phyloP scores from a whole-genome alignment of 805 yeast genomes.

The Cyberlindnera xishuangbannaensis region DNA sequence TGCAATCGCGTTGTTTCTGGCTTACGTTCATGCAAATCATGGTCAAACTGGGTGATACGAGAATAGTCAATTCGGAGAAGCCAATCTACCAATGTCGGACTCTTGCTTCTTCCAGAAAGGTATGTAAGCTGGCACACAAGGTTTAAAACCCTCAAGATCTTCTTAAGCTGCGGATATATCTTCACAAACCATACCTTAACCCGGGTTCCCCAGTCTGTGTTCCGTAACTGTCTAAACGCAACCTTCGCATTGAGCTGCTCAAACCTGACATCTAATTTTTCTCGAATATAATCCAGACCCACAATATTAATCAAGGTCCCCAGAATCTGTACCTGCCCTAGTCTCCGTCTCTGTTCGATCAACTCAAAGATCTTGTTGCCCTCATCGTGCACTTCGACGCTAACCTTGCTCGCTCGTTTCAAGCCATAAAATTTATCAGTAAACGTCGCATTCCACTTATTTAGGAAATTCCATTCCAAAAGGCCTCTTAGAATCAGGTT shows the following conservation, averaged over 20 bases:
- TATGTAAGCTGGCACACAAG: slow-evolving; percentile 57
- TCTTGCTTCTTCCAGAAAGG: slow-evolving; percentile 58
- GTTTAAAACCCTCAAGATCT: slow-evolving; percentile 41
- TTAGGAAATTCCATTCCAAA: slow-evolving; percentile 67
- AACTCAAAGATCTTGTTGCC: slow-evolving; percentile 25
- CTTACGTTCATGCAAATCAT: slow-evolving; percentile 19
- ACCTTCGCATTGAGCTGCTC: slow-evolving; percentile 58
- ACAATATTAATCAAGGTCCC: slow-evolving; percentile 55
- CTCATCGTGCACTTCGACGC: slow-evolving; percentile 28
- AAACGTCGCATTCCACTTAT: slow-evolving; percentile 75
- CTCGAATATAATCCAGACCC: slow-evolving; percentile 61
- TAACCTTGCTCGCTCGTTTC: slow-evolving; percentile 43
- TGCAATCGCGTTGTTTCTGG: background rate
- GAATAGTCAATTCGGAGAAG: slow-evolving; percentile 61
- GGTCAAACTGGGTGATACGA: slow-evolving; percentile 26
- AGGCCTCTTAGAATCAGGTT: slow-evolving; percentile 53
- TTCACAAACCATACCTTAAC: slow-evolving; percentile 41
- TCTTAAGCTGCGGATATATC: slow-evolving; percentile 54
- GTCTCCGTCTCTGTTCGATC: slow-evolving; percentile 46
- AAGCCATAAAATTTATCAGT: slow-evolving; percentile 92
- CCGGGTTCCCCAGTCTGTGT: slow-evolving; percentile 13
- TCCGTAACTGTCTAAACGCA: slow-evolving; percentile 41
- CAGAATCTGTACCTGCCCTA: slow-evolving; percentile 46
- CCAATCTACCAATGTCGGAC: slow-evolving; percentile 57
- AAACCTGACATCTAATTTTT: slow-evolving; percentile 58